These are phyloP conservation scores for Scedosporium boydii DNA, from an alignment of 2,329 filamentous ascomycete species.

Conservation along the genomic window DNA sequence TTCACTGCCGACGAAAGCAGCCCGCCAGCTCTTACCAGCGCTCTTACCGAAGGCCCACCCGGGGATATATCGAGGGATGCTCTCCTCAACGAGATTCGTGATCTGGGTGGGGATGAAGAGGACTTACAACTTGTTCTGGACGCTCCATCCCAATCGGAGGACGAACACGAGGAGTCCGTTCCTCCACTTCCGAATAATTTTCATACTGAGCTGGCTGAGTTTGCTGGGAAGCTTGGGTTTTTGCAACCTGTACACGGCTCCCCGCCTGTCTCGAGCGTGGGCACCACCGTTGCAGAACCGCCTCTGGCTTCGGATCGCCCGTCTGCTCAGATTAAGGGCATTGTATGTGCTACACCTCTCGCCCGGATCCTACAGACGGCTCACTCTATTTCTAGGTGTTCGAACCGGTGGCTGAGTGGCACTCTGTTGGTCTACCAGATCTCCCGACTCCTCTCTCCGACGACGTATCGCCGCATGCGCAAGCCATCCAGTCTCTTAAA, in stretches of 20 bases:
- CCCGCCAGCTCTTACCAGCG: not conserved
- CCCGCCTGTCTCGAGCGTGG: not conserved
- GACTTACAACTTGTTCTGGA: conserved; percentile 53
- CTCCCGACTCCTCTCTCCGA: conserved; percentile 36
- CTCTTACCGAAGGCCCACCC: not conserved
- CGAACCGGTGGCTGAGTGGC: conserved; percentile 50
- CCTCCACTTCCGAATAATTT: conserved; percentile 29
- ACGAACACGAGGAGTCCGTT: conserved; percentile 19
- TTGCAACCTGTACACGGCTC: conserved; percentile 20
- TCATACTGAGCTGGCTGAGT: conserved; percentile 24
- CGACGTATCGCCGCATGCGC: conserved; percentile 30
- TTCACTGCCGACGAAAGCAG: not conserved
- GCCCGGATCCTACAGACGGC: not conserved
- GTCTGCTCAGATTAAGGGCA: not conserved
- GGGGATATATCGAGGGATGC: conserved; percentile 17
- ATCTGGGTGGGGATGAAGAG: conserved; percentile 55
- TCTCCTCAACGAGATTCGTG: conserved; percentile 54
- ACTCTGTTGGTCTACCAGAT: conserved; percentile 31
- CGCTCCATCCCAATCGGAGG: conserved; percentile 30
- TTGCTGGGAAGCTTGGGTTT: conserved; percentile 30
- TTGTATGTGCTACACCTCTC: not conserved
- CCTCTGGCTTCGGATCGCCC: not conserved
- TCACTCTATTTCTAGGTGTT: conserved; percentile 32
- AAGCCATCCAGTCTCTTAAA: conserved; percentile 44
- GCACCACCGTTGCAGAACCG: not conserved